Evolutionary conservation across 768 basidiomycete genomes (phyloP), one percentile per base, ranked within the genome.

Genomic region (Hericium rajendrae): DNA sequence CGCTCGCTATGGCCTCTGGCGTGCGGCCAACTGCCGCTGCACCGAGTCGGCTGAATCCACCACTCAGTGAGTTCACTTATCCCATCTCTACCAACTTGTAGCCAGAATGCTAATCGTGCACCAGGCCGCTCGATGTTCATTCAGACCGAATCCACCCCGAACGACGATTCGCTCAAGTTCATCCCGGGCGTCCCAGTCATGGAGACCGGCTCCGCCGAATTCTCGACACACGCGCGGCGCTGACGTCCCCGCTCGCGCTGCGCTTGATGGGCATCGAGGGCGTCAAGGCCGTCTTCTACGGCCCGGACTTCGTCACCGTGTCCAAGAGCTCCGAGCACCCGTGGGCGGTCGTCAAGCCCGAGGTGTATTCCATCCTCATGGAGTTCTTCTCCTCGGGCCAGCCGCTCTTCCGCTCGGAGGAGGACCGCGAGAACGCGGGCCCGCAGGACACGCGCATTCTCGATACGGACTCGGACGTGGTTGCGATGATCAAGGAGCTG

Each of bases 401-500:
- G 62, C 74, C 89, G 2, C 77, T 98, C 12, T 99, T 98, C 75
- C 81, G 87, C 51, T 86, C 84, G 52, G 84, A 87, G 40, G 85
- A 89, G 69, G 89, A 91, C 49, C 75, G 78, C 57, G 89, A 86
- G 60, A 80, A 78, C 26, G 91, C 88, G 6, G 93, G 93, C 4
- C 92, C 93, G 10, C 90, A 93, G 70, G 97, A 98, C 69, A 97
- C 94, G 9, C 80, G 79, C 54, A 95, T 98, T 61, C 73, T 98
- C 24, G 95, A 97, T 64, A 90, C 87, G 3, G 97, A 99, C 69
- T 88, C 89, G 20, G 97, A 98, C 70, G 91, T 92, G 3, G 92
- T 99, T 3, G 97, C 92, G 8, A 99, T 98, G 95, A 94, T 99
- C 64, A 99, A 99, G 70, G 97, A 99, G 68, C 69, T 98, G 40